Conservation (phyloP, 2,329 filamentous ascomycete species). For the Fusarium acutatum region DNA sequence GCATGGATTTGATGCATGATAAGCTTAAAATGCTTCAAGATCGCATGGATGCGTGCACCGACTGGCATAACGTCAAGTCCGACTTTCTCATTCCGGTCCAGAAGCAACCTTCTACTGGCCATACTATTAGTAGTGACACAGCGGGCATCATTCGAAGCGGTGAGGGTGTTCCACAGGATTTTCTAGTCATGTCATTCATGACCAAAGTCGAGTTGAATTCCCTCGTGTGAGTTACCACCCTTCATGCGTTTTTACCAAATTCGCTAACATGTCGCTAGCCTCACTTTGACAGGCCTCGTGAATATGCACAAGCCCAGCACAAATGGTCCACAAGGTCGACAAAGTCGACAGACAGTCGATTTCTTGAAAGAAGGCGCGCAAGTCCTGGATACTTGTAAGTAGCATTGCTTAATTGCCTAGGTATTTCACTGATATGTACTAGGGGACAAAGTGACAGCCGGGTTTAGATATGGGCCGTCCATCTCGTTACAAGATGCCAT, state of each 20-base stretch:
- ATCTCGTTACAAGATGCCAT: constrained; percentile 67
- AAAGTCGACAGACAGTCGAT: constrained; percentile 46
- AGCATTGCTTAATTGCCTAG: neutral
- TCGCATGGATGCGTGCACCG: constrained; percentile 65
- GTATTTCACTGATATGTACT: constrained; percentile 7
- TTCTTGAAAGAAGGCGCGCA: constrained; percentile 55
- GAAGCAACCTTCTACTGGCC: constrained; percentile 56
- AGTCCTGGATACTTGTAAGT: constrained; percentile 58
- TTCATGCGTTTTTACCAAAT: neutral
- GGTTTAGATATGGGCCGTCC: constrained; percentile 50
- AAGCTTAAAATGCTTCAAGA: constrained; percentile 71
- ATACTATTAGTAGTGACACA: constrained; percentile 67
- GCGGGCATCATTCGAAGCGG: constrained; percentile 61
- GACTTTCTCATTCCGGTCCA: constrained; percentile 65
- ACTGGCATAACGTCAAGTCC: constrained; percentile 57
- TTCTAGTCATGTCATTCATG: constrained; percentile 67
- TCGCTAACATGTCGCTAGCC: constrained; percentile 50
- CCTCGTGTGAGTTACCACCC: constrained; percentile 57
- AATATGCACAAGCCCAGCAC: constrained; percentile 50
- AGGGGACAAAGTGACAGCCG: constrained; percentile 49
- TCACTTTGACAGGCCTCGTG: constrained; percentile 64
- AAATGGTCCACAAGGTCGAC: constrained; percentile 25
- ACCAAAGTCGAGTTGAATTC: constrained; percentile 66
- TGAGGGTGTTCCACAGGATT: constrained; percentile 58
- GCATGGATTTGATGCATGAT: constrained; percentile 61